Percentiles rank a stretch among this genome's conserved stretches.
These are phyloP conservation scores for Mercurialis annua DNA, from an alignment of 345 rosid species.

Conservation along the genomic window DNA sequence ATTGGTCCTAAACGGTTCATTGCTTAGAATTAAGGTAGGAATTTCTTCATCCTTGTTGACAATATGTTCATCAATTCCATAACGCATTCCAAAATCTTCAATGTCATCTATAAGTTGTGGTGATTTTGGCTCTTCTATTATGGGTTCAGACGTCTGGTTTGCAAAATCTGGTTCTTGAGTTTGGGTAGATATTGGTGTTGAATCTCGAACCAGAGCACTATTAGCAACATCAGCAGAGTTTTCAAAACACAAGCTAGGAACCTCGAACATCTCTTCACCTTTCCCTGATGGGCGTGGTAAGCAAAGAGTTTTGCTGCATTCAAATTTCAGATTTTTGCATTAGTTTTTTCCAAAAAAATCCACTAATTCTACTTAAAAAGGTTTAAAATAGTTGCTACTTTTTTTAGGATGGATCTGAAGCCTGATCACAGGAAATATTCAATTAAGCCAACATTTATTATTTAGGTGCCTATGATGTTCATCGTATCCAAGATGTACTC, in stretches of 20 bases:
- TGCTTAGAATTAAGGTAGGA: slow-evolving; percentile 34
- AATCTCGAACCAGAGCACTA: not conserved
- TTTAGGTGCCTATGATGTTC: not conserved
- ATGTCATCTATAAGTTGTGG: slow-evolving; percentile 24
- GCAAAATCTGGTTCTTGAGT: not conserved
- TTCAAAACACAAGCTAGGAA: not conserved
- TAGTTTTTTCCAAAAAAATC: not conserved
- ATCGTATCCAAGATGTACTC: not conserved
- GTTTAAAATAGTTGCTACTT: not conserved
- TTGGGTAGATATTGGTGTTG: not conserved
- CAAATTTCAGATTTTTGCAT: not conserved
- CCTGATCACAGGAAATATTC: not conserved
- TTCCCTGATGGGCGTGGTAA: slow-evolving; percentile 5
- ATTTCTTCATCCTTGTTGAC: slow-evolving; percentile 30
- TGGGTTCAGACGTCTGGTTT: not conserved
- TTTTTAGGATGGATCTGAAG: not conserved
- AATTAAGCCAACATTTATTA: not conserved
- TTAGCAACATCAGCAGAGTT: not conserved
- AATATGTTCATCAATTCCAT: not conserved
- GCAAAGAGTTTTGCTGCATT: slow-evolving; percentile 8
- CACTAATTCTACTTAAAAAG: not conserved
- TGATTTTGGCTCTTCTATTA: slow-evolving; percentile 14
- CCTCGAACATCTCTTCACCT: slow-evolving; percentile 2
- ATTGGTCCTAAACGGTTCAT: slow-evolving; percentile 25
- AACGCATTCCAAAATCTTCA: slow-evolving; percentile 22